Conservation (phyloP, 108 stramenopile genomes). For the Stephanodiscus minutulus region DNA sequence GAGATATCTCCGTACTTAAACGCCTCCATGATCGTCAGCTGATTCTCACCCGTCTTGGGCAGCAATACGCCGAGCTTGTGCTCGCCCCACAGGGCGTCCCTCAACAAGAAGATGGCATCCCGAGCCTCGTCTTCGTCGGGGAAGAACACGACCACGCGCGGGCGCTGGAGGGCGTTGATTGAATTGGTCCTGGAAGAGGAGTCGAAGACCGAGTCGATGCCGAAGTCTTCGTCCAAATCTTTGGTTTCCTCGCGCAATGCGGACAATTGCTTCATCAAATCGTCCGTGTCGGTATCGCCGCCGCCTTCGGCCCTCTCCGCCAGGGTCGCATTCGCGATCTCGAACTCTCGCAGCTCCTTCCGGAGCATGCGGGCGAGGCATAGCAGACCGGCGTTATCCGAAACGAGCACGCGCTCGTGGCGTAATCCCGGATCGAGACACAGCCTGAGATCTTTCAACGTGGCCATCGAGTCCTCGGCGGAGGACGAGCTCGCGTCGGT, state of each 20-base stretch:
- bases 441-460: slow-evolving; percentile 71
- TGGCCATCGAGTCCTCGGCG: slow-evolving; percentile 39
- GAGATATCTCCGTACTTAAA: slow-evolving; percentile 71
- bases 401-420: slow-evolving; percentile 69
- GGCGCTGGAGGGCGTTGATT: slow-evolving; percentile 46
- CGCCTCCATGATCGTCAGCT: slow-evolving; percentile 73
- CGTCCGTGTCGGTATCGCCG: slow-evolving; percentile 18
- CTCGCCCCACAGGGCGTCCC: slow-evolving; percentile 86
- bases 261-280: slow-evolving; percentile 17
- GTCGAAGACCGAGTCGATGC: slow-evolving; percentile 10
- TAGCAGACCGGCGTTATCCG: slow-evolving; percentile 53
- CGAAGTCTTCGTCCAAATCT: slow-evolving; percentile 30
- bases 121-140: slow-evolving; percentile 77
- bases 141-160: slow-evolving; percentile 83
- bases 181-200: slow-evolving; percentile 22
- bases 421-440: slow-evolving; percentile 78
- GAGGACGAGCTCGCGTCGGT: background rate
- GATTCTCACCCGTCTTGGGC: slow-evolving; percentile 72
- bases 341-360: slow-evolving; percentile 70
- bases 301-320: slow-evolving; percentile 4
- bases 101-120: slow-evolving; percentile 54
- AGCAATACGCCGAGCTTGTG: slow-evolving; percentile 75
- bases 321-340: slow-evolving; percentile 32
- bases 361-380: slow-evolving; percentile 70
- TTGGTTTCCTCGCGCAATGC: slow-evolving; percentile 29